Evolutionary conservation across 305 asterid species (phyloP).

Genomic region (Fraxinus baroniana): DNA sequence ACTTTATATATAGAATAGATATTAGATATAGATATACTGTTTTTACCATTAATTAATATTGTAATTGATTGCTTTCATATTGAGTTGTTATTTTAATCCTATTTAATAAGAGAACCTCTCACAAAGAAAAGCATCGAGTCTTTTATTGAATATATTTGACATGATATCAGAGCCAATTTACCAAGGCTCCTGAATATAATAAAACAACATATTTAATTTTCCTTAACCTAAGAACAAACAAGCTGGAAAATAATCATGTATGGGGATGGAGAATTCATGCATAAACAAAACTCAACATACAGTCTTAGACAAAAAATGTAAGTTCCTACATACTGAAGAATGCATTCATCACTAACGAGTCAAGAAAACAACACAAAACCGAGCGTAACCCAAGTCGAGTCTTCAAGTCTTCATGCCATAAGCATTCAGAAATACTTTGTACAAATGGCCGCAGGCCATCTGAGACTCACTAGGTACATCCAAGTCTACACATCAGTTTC

Average conservation of each 20-base stretch:
- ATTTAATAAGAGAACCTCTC: too few species aligned
- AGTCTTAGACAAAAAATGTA: not conserved
- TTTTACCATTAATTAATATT: too few species aligned
- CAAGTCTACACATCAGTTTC: conserved; percentile 8
- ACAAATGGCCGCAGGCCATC: not conserved
- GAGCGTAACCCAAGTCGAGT: not conserved
- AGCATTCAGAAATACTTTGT: not conserved
- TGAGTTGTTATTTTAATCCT: too few species aligned
- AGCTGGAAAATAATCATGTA: not conserved
- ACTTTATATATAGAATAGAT: too few species aligned
- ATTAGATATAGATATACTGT: too few species aligned
- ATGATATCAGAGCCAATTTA: not conserved
- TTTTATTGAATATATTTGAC: too few species aligned
- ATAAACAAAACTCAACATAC: not conserved
- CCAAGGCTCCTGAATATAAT: not conserved
- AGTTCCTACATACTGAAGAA: not conserved
- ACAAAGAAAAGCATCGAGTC: too few species aligned
- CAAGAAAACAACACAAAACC: not conserved
- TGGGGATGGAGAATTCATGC: not conserved
- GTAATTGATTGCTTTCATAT: too few species aligned
- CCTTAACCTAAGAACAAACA: not conserved
- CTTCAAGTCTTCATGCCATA: not conserved
- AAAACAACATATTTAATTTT: not conserved
- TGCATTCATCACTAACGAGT: not conserved
- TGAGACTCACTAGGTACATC: not conserved